Evolutionary conservation across 1,139 yeast species (phyloP), one percentile per base, ranked within the genome.

Genomic region (Suhomyces choctaworum): DNA sequence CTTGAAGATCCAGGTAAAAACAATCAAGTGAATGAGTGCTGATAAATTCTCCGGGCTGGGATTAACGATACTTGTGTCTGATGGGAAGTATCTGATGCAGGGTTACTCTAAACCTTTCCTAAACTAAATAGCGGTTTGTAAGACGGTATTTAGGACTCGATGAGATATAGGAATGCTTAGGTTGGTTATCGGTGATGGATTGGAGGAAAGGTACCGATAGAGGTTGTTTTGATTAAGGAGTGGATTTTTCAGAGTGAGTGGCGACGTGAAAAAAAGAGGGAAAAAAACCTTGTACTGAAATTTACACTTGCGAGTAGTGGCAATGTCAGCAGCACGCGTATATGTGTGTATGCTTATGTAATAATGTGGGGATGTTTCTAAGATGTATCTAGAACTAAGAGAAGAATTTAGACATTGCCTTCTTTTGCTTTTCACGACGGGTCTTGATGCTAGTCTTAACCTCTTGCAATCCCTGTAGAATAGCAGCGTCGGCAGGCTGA

Each of bases 381-480:
- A n/a, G 14, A 16, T 16, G 28, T 15, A 15, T 15, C n/a, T 26
- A 19, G 11, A 14, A 2, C 21, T 31, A 32, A 8, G 51, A 42
- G 41, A 90, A 90, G 69, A 90, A 84, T 60, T 87, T 89, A 33
- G 94, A 66, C 70, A 87, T 80, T 2, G 96, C 92, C 50, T 85
- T 86, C 67, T 81, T 85, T 58, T 89, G 89, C 56, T 81, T 81
- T 31, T 80, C 81, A 39, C 67, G 71, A 45, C 87, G 75, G 17
- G 65, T 64, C 46, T 76, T 76, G 36, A 78, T 66, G 25, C 66
- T 56, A 31, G 60, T 60, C 55, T 78, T 78, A 25, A 86, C 82
- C 32, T 80, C 84, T 16, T 66, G 60, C 31, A 89, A 70, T 22
- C 90, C 92, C 46, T 77, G 77, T 36, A 69, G 50, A 40, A 90